Percentiles rank a stretch among this genome's conserved stretches.
phyloP scores from a whole-genome alignment of 306 rosid species.

The Vigna trinervia region DNA sequence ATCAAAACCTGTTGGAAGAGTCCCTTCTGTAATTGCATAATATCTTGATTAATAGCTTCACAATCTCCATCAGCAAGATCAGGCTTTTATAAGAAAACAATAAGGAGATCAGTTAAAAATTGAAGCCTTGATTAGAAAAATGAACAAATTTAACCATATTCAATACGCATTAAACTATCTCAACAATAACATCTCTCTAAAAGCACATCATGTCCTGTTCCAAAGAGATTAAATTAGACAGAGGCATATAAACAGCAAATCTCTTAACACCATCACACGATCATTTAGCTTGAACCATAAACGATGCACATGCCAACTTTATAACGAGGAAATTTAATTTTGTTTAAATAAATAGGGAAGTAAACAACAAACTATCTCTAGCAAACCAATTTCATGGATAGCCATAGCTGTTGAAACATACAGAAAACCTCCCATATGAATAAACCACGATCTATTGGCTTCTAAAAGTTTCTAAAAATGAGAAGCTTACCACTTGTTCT shows the following conservation, averaged over 20 bases:
- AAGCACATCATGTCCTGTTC: conserved; percentile 10
- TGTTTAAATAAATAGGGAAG: conserved; percentile 14
- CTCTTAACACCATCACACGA: background rate
- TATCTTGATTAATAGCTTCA: conserved; percentile 66
- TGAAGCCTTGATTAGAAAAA: conserved; percentile 23
- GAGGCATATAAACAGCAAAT: conserved; percentile 23
- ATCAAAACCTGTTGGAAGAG: conserved; percentile 67
- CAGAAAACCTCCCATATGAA: conserved; percentile 30
- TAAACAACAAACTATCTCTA: conserved; percentile 9
- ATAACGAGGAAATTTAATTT: background rate
- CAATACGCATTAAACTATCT: conserved; percentile 12
- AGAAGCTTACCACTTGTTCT: conserved; percentile 73
- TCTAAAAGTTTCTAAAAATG: conserved; percentile 32
- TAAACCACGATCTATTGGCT: conserved; percentile 13
- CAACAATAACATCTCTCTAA: conserved; percentile 16
- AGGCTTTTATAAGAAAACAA: conserved; percentile 69
- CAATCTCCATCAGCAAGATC: conserved; percentile 79
- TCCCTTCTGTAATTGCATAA: conserved; percentile 68
- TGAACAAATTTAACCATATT: conserved; percentile 21
- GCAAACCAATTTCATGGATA: conserved; percentile 13
- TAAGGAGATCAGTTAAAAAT: conserved; percentile 17
- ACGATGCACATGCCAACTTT: background rate
- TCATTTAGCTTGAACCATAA: conserved; percentile 7
- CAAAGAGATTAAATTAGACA: conserved; percentile 9
- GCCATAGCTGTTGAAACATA: background rate